Conservation (phyloP, 345 rosid genomes). For the Brassica cretica region DNA sequence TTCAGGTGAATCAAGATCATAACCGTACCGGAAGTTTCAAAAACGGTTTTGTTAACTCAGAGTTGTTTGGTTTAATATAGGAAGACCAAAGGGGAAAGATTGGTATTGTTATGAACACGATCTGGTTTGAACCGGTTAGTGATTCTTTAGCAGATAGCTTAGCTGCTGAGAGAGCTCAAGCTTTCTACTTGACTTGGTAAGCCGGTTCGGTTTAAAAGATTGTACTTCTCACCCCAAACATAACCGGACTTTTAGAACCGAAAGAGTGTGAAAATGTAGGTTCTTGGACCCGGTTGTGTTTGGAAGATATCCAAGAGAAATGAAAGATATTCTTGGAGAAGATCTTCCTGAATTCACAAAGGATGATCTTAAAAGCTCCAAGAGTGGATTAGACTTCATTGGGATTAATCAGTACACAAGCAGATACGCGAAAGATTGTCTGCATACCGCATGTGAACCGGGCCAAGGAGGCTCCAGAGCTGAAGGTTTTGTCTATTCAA, state of each 20-base stretch:
- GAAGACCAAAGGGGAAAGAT: constrained; percentile 56
- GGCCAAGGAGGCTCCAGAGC: constrained; percentile 54
- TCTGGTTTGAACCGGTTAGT: constrained; percentile 67
- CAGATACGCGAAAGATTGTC: constrained; percentile 60
- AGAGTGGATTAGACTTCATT: constrained; percentile 53
- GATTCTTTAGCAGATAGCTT: constrained; percentile 48
- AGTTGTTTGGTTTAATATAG: constrained; percentile 27
- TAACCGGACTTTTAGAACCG: background rate
- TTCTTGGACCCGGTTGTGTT: constrained; percentile 63
- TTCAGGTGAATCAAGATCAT: constrained; percentile 44
- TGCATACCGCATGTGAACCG: constrained; percentile 49
- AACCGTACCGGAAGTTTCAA: background rate
- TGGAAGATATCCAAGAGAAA: constrained; percentile 61
- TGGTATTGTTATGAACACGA: constrained; percentile 58
- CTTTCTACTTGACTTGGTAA: constrained; percentile 65
- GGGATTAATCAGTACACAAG: constrained; percentile 70
- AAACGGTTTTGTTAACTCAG: background rate
- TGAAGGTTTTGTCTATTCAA: constrained; percentile 46
- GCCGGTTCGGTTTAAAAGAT: constrained; percentile 2
- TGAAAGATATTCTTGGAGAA: constrained; percentile 51
- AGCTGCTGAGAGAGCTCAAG: constrained; percentile 64
- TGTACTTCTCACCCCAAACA: background rate
- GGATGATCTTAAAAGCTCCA: constrained; percentile 42
- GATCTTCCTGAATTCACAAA: constrained; percentile 53
- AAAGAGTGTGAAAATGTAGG: constrained; percentile 39